These are phyloP conservation scores for Rhodamnia rubescens DNA, from an alignment of 345 rosid genomes.

Conservation along the genomic window DNA sequence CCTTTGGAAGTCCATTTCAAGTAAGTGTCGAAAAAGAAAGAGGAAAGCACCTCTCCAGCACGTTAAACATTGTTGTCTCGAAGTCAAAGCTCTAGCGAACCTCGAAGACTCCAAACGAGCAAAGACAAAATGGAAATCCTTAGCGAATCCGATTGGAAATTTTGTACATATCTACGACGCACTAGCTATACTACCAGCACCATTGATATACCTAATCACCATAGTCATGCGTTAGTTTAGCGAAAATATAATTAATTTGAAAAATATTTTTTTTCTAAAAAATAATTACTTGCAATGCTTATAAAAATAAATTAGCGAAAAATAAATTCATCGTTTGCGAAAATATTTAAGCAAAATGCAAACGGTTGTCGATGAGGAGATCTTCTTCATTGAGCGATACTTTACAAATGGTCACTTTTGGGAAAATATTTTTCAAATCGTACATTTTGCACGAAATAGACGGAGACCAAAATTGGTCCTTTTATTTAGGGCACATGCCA, in stretches of 20 bases:
- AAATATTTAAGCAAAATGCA: background rate
- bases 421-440: background rate
- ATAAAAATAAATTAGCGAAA: background rate
- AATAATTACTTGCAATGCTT: background rate
- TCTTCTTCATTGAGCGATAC: background rate
- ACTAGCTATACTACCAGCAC: too few species aligned
- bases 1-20: background rate
- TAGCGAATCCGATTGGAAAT: background rate
- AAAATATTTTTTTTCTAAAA: background rate
- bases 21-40: background rate
- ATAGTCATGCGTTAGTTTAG: background rate
- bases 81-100: background rate
- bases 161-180: too few species aligned
- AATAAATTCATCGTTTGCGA: accelerated
- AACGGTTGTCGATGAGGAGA: background rate
- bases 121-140: background rate
- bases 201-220: too few species aligned
- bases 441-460: too few species aligned
- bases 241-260: background rate
- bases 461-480: too few species aligned
- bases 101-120: background rate
- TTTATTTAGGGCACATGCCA: too few species aligned
- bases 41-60: background rate
- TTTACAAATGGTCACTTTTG: background rate
- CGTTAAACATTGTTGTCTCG: background rate